Base-by-base conservation (phyloP, 805 yeast genomes). In the Monosporozyma unispora region DNA sequence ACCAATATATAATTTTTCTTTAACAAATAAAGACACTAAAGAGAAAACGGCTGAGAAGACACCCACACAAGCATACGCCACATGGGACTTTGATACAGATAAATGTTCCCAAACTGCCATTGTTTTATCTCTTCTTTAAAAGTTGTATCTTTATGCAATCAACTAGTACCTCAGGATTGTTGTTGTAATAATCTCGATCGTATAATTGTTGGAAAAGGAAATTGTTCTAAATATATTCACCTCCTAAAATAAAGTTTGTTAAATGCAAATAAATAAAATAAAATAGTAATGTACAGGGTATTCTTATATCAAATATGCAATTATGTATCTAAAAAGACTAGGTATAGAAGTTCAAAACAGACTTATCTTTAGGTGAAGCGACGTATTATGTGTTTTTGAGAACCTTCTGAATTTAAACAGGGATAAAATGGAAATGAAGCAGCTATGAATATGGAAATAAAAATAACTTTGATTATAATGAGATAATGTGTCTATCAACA, bases 21-120 rank as follows among this genome's bases (percentile, higher is more conserved):
- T 89, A 44, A 88, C 81, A 59, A 87, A 80, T 27, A 87, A 74
- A 0, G 96, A 90, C 2, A 85, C 77, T 14, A 89, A 72, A 4
- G 95, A 86, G 67, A 89, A 90, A 25, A 86, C 67, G 6, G 91
- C 77, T 47, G 89, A 79, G 62, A 89, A 87, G 11, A 86, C 80
- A 42, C 96, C 96, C 10, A 88, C 78, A 54, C 89, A 77, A 11
- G 96, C 96, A 63, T 90, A 89, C 0, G 95, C 90, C 6, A 86
- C 75, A 63, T 89, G 97, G 1, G 96, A 81, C 51, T 78, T 73
- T 46, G 83, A 80, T 35, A 66, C 50, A 27, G 57, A 63, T 27
- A 67, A 53, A 41, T 65, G 69, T 31, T 56, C 60, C 70, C 70
- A 67, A 46, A 63, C 65, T 42, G 60, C 64, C 64, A 60, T 62